Base-by-base conservation (phyloP, 2,329 filamentous ascomycete species). In the Fusarium fracticaudum region DNA sequence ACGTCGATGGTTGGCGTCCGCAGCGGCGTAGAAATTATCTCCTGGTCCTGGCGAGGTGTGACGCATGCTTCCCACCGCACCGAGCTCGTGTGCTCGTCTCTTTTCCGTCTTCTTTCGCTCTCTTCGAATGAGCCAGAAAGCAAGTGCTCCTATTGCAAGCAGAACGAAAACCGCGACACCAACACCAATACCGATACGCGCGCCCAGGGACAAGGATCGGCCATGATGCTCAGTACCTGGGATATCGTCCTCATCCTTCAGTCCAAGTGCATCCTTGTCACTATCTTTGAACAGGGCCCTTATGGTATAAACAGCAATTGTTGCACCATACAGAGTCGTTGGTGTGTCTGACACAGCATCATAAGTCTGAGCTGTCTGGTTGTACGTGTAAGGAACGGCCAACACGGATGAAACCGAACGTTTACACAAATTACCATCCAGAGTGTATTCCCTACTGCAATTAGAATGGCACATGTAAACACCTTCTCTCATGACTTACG, bases 261-360 rank as follows among this genome's bases (percentile, higher is more conserved):
- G 66, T 15, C 82, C 81, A 9, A 84, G 74, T 17, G 73, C 70
- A 37, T 77, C 76, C 55, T 81, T 82, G 64, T 85, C 82, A 13
- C 73, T 73, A n/a, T 81, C 80, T 48, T 79, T 79, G 65, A 83
- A 84, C n/a, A 83, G 77, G 8, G 82, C 83, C 24, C 79, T 79
- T 40, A 84, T 81, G 10, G 80, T 81, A 62, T 83, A 80, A 15
- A 84, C 81, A 9, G 81, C 83, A 31, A 84, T 78, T 10, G 81
- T 81, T 57, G 82, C 83, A 54, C 78, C 79, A 41, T 81, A 81
- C 11, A 84, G 70, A 3, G 82, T 84, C 17, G 82, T 84, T 14
- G 80, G 82, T 9, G 81, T 81, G 37, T 77, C 76, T n/a, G 80
- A 76, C 35, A 82, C 50, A 48, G 82, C 76, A n/a, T 80, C 73